phyloP scores from a whole-genome alignment of 805 yeast genomes.

The Brettanomyces anomalus region DNA sequence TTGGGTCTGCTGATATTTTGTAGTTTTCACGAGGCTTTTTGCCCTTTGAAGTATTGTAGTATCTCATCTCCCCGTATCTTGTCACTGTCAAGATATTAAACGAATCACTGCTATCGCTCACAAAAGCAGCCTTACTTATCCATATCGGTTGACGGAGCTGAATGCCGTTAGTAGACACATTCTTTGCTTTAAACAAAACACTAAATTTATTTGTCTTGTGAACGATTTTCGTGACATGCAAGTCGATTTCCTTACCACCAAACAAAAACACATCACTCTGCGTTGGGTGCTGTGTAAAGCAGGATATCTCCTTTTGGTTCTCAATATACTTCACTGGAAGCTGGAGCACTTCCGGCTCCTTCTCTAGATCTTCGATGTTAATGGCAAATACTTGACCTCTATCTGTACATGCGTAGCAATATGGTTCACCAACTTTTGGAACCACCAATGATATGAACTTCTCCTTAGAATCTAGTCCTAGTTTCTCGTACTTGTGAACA shows the following conservation, averaged over 20 bases:
- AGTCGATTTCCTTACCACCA: slow-evolving; percentile 82
- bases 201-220: slow-evolving; percentile 13
- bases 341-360: slow-evolving; percentile 4
- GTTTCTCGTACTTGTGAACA: slow-evolving; percentile 8
- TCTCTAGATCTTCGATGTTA: slow-evolving; percentile 11
- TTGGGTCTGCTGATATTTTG: slow-evolving; percentile 46
- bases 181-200: slow-evolving; percentile 60
- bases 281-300: slow-evolving; percentile 40
- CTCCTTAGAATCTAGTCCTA: slow-evolving; percentile 19
- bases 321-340: slow-evolving; percentile 2
- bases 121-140: slow-evolving; percentile 50
- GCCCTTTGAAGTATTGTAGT: slow-evolving; percentile 61
- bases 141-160: slow-evolving; percentile 80
- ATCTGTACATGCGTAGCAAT: slow-evolving; percentile 26
- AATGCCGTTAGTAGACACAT: slow-evolving; percentile 71
- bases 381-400: slow-evolving; percentile 24
- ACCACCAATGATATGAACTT: slow-evolving; percentile 29
- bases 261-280: slow-evolving; percentile 52
- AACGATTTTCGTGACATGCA: slow-evolving; percentile 36
- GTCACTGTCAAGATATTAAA: slow-evolving; percentile 59
- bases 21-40: slow-evolving; percentile 56
- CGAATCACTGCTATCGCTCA: slow-evolving; percentile 23
- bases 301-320: slow-evolving; percentile 26
- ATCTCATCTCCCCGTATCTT: slow-evolving; percentile 64
- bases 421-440: slow-evolving; percentile 9